These are phyloP conservation scores for Cicer judaicum DNA, from an alignment of 306 rosid genomes.

Conservation along the genomic window DNA sequence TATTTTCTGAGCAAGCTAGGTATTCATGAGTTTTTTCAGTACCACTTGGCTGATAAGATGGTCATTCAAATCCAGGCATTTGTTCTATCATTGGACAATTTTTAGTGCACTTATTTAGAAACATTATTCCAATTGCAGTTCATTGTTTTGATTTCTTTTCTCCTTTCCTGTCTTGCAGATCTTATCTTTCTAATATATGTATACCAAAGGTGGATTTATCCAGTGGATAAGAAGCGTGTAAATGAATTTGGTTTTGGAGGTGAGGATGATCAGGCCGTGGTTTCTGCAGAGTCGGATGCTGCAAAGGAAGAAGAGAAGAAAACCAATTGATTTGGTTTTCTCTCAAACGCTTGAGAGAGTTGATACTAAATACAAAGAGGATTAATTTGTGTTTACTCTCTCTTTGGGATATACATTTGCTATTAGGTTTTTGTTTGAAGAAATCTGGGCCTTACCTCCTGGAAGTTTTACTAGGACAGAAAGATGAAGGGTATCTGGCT, in stretches of 20 bases:
- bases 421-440: slow-evolving; percentile 36
- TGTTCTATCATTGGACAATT: background rate
- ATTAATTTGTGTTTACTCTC: slow-evolving; percentile 41
- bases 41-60: background rate
- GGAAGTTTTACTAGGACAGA: slow-evolving; percentile 40
- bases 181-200: slow-evolving; percentile 81
- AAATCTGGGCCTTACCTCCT: slow-evolving; percentile 24
- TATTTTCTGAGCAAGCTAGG: background rate
- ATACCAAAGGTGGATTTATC: slow-evolving; percentile 93
- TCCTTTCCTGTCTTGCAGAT: slow-evolving; percentile 63
- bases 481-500: slow-evolving; percentile 28
- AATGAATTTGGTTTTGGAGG: slow-evolving; percentile 97
- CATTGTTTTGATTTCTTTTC: slow-evolving; percentile 33
- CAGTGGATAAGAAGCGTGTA: slow-evolving; percentile 90
- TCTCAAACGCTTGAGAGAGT: slow-evolving; percentile 26
- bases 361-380: slow-evolving; percentile 31
- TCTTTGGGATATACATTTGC: slow-evolving; percentile 41
- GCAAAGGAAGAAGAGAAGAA: slow-evolving; percentile 85
- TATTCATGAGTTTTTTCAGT: slow-evolving; percentile 5
- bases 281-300: slow-evolving; percentile 46
- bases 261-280: slow-evolving; percentile 66
- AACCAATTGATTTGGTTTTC: slow-evolving; percentile 70
- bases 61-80: background rate
- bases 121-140: slow-evolving; percentile 4
- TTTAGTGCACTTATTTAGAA: slow-evolving; percentile 13